Evolutionary conservation across 2,329 filamentous ascomycete species (phyloP).

Genomic region (Fusarium verticillioides): DNA sequence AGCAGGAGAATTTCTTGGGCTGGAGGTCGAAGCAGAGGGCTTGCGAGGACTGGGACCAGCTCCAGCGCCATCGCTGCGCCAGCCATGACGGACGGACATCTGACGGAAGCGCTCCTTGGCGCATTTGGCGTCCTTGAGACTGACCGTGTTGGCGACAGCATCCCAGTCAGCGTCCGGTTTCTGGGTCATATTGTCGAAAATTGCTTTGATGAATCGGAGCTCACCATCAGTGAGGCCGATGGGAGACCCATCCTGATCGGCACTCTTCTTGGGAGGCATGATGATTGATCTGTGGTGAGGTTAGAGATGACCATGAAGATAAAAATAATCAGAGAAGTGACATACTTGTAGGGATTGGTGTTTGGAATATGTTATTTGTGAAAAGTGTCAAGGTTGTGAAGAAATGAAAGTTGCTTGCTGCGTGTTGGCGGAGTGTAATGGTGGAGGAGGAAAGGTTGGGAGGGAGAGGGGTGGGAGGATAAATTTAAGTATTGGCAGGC

Average conservation of each 20-base stretch:
- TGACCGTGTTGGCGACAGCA: conserved; percentile 49
- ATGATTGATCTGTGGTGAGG: conserved; percentile 1
- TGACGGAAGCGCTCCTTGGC: conserved; percentile 56
- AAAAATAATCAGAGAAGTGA: background rate
- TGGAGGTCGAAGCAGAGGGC: background rate
- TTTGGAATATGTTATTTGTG: background rate
- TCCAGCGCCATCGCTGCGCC: conserved; percentile 46
- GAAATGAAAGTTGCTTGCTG: background rate
- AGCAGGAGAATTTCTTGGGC: conserved; percentile 46
- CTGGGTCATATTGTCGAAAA: conserved; percentile 56
- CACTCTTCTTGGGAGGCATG: conserved; percentile 50
- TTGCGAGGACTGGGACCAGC: conserved; percentile 42
- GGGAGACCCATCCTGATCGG: conserved; percentile 33
- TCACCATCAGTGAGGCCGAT: conserved; percentile 50
- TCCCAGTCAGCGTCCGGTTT: conserved; percentile 57
- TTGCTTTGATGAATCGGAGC: conserved; percentile 53
- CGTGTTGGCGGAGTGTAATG: background rate
- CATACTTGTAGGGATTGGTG: conserved; percentile 1
- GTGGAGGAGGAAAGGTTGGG: conserved; percentile 18
- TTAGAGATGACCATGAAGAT: background rate
- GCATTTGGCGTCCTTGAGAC: conserved; percentile 55
- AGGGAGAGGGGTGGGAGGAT: background rate
- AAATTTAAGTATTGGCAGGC: background rate
- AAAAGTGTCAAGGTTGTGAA: background rate
- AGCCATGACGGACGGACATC: conserved; percentile 54